Base-by-base conservation (phyloP, 768 basidiomycete species). In the Amanita rimosa region DNA sequence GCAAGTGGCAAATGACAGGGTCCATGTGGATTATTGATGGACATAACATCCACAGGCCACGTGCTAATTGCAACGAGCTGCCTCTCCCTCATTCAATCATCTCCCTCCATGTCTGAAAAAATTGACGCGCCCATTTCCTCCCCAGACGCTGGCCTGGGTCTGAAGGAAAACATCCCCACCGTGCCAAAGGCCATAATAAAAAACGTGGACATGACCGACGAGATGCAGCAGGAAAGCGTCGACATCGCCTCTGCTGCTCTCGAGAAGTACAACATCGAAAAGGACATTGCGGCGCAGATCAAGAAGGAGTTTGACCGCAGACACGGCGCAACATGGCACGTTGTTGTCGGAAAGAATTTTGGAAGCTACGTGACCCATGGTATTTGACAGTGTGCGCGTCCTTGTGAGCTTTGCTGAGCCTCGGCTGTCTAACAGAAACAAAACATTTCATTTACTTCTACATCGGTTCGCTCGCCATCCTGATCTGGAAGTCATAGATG, bases 391-490 rank as follows among this genome's bases (percentile, higher is more conserved):
- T 29, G 13, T 46, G 51, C 52, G 48, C 55, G 19, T 48, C 43
- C 47, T 51, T 42, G 17, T 50, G 34, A 48, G 45, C 29, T n/a
- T 41, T 33, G 2, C 34, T 49, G 21, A 42, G 53, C 38, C 24
- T 52, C 36, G 39, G 56, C 26, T 52, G 35, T 29, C 50, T 19
- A 48, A 26, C 66, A 96, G 93, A 97, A 78, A 95, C 92, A 55
- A 94, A 93, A 67, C 87, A 96, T 64, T 98, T 98, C 70, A 93
- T 98, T 71, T 98, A 98, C 76, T 95, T 95, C 70, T 97, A 95
- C 73, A 74, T 98, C 63, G 92, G 90, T 49, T 71, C 83, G 31
- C 82, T 94, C 58, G 94, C 94, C 52, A 81, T 97, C 69, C 83
- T 97, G 65, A 81, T 92, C 71, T 92, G 89, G 89, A 92, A 90